Evolutionary conservation across 139 green algal genomes (phyloP).

Genomic region (Haematococcus lacustris): DNA sequence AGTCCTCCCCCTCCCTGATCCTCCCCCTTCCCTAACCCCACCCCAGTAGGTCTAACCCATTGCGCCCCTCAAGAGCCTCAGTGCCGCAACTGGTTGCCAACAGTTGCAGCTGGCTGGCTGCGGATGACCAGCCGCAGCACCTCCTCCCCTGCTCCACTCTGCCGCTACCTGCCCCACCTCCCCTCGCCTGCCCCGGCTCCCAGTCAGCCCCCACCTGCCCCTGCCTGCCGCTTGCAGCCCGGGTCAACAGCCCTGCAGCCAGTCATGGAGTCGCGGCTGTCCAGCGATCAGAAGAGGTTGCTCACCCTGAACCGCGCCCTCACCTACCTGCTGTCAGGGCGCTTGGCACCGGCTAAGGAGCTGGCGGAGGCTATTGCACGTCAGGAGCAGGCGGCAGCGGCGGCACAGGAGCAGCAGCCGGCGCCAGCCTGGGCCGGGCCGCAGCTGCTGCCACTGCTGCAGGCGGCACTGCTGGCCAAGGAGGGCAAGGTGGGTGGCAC

Average conservation of each 20-base stretch:
- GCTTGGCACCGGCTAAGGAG: conserved; percentile 29
- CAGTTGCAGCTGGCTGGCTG: background rate
- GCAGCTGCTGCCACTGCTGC: conserved; percentile 41
- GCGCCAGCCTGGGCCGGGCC: background rate
- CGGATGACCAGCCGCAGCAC: background rate
- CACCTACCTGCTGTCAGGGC: conserved; percentile 47
- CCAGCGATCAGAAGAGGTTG: conserved; percentile 48
- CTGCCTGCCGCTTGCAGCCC: conserved; percentile 4
- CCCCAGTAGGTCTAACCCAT: too few species aligned
- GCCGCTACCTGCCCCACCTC: background rate
- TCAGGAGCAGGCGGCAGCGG: conserved; percentile 12
- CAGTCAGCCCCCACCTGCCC: background rate
- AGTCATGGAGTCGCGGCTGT: conserved; percentile 59
- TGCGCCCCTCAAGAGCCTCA: background rate
- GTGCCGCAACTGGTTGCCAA: background rate
- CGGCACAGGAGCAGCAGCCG: background rate
- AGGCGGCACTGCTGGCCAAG: conserved; percentile 44
- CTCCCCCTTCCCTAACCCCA: too few species aligned
- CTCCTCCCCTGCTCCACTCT: background rate
- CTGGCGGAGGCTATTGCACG: conserved; percentile 22
- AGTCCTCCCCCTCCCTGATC: too few species aligned
- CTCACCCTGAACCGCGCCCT: conserved; percentile 63
- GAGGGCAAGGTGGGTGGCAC: conserved; percentile 30
- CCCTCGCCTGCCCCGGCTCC: background rate
- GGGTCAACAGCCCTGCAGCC: conserved; percentile 24